Evolutionary conservation across 345 rosid genomes (phyloP).

Genomic region (Litchi chinensis): DNA sequence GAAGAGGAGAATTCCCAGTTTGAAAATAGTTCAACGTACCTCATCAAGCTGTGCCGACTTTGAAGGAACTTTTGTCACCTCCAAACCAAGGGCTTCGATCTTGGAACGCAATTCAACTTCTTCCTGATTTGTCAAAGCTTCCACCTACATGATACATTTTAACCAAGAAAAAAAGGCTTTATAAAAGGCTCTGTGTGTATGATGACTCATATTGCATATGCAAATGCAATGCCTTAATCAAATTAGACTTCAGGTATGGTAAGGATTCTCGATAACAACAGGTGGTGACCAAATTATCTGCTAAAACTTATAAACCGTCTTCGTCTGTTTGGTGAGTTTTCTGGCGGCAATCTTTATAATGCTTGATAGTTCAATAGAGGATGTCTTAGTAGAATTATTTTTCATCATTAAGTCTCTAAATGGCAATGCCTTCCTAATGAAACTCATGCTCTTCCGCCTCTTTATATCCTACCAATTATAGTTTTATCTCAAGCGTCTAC

Average conservation of each 20-base stretch:
- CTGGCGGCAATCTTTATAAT: background rate
- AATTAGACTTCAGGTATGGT: background rate
- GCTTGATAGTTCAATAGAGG: background rate
- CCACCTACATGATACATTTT: constrained; percentile 46
- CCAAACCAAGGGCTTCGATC: constrained; percentile 82
- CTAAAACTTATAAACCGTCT: background rate
- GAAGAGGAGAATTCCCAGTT: background rate
- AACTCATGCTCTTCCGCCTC: background rate
- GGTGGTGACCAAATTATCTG: background rate
- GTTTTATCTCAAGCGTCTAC: background rate
- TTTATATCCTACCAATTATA: background rate
- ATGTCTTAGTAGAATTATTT: too few relatives aligned
- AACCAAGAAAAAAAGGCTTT: background rate
- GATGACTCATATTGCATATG: background rate
- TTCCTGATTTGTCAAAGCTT: constrained; percentile 72
- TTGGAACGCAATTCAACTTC: constrained; percentile 85
- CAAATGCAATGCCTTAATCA: background rate
- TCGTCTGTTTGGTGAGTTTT: too few relatives aligned
- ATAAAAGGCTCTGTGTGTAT: background rate
- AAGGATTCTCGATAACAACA: background rate
- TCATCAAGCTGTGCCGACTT: constrained; percentile 58
- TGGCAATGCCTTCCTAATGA: too few relatives aligned
- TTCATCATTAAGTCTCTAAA: too few relatives aligned
- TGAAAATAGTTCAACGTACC: constrained; percentile 30
- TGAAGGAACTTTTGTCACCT: constrained; percentile 77